These are phyloP conservation scores for Epicoccum nigrum DNA, from an alignment of 2,329 filamentous ascomycete genomes.

Conservation along the genomic window DNA sequence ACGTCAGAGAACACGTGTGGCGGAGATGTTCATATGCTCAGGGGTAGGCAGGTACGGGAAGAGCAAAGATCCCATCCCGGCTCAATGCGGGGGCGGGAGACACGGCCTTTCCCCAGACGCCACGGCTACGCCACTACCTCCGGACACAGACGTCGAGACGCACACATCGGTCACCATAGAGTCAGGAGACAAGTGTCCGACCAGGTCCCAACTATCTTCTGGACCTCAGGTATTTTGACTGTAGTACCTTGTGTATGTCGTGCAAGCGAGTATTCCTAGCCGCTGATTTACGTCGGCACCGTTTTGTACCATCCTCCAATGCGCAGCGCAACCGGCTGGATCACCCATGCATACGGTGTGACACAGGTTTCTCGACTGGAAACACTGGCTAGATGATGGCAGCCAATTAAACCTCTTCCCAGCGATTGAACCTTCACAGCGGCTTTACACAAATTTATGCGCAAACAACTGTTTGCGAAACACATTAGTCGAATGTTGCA, in stretches of 20 bases:
- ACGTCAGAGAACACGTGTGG: neutral
- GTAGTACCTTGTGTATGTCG: neutral
- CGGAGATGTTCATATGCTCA: neutral
- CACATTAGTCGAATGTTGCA: constrained; percentile 3
- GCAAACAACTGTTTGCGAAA: neutral
- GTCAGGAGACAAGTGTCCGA: too few species aligned
- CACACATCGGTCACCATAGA: too few species aligned
- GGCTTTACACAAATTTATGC: neutral
- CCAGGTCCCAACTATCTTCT: too few species aligned
- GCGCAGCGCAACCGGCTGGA: neutral
- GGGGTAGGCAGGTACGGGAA: neutral
- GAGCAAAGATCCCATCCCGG: constrained; percentile 2
- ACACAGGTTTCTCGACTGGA: neutral
- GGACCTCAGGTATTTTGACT: too few species aligned
- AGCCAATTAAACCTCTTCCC: neutral
- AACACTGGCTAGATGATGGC: neutral
- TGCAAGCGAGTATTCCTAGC: constrained; percentile 6
- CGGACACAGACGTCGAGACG: too few species aligned
- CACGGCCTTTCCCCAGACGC: neutral
- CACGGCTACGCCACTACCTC: neutral
- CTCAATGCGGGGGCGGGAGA: constrained; percentile 5
- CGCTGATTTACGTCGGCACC: neutral
- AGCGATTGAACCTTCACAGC: neutral
- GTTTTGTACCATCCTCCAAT: constrained; percentile 6
- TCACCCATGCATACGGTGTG: neutral